Conservation (phyloP, 306 rosid genomes). For the Biancaea sappan region DNA sequence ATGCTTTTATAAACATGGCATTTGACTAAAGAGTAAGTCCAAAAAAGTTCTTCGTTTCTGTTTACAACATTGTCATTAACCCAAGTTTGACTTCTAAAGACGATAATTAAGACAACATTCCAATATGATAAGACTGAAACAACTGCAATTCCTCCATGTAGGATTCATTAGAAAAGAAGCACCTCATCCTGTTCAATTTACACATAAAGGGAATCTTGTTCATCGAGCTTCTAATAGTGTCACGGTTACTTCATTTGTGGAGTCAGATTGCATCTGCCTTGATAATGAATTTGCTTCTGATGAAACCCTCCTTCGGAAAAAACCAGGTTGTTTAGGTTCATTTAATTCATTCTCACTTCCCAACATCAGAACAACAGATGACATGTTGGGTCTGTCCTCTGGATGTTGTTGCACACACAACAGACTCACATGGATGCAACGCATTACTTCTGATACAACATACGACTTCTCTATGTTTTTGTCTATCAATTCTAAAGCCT, state of each 20-base stretch:
- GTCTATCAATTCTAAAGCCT: constrained; percentile 40
- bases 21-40: too few species aligned
- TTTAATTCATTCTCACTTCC: constrained; percentile 30
- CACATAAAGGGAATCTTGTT: neutral
- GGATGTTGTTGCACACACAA: constrained; percentile 51
- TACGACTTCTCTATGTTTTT: constrained; percentile 21
- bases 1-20: too few species aligned
- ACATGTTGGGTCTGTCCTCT: constrained; percentile 31
- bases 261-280: constrained; percentile 22
- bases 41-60: too few species aligned
- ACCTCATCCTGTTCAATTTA: neutral
- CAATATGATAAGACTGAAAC: neutral
- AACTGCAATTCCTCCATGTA: neutral
- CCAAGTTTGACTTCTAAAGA: neutral
- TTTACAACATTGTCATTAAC: too few species aligned
- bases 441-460: constrained; percentile 27
- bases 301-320: neutral
- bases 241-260: constrained; percentile 4
- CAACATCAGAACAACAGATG: constrained; percentile 43
- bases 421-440: constrained; percentile 47
- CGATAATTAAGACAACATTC: neutral
- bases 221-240: constrained; percentile 5
- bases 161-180: neutral
- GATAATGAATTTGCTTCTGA: constrained; percentile 1
- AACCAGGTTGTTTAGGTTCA: constrained; percentile 51